Evolutionary conservation across 2,329 filamentous ascomycete genomes (phyloP).

Genomic region (Cucurbitaria berberidis): DNA sequence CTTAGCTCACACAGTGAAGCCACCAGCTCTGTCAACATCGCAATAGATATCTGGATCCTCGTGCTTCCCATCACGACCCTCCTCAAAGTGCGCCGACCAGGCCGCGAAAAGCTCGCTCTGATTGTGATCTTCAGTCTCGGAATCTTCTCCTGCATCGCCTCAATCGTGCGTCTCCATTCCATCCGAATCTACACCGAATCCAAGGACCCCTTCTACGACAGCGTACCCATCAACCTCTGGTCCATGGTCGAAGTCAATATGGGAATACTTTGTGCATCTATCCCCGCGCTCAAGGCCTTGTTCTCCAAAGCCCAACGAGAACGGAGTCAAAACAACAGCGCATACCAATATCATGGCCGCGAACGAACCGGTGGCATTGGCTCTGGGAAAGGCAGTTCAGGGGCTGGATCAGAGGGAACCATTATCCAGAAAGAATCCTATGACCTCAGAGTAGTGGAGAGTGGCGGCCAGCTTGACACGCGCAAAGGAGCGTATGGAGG

Average conservation of each 20-base stretch:
- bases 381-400: background rate
- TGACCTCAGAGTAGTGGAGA: slow-evolving; percentile 3
- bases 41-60: slow-evolving; percentile 85
- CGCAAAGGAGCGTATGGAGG: background rate
- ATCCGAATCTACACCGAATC: slow-evolving; percentile 48
- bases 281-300: slow-evolving; percentile 85
- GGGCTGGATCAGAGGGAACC: background rate
- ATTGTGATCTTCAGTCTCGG: slow-evolving; percentile 83
- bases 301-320: slow-evolving; percentile 20
- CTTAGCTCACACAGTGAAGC: slow-evolving; percentile 1
- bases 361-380: slow-evolving; percentile 21
- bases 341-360: slow-evolving; percentile 31
- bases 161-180: slow-evolving; percentile 66
- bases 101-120: slow-evolving; percentile 82
- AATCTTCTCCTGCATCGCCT: slow-evolving; percentile 85
- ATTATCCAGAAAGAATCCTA: slow-evolving; percentile 2
- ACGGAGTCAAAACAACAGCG: slow-evolving; percentile 14
- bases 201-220: slow-evolving; percentile 68
- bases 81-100: slow-evolving; percentile 80
- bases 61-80: slow-evolving; percentile 84
- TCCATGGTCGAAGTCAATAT: slow-evolving; percentile 88
- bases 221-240: slow-evolving; percentile 89
- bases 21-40: slow-evolving; percentile 77
- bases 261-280: slow-evolving; percentile 85
- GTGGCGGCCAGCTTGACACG: background rate